phyloP scores from a whole-genome alignment of 2,329 filamentous ascomycete genomes.

The Eutypella sp. region DNA sequence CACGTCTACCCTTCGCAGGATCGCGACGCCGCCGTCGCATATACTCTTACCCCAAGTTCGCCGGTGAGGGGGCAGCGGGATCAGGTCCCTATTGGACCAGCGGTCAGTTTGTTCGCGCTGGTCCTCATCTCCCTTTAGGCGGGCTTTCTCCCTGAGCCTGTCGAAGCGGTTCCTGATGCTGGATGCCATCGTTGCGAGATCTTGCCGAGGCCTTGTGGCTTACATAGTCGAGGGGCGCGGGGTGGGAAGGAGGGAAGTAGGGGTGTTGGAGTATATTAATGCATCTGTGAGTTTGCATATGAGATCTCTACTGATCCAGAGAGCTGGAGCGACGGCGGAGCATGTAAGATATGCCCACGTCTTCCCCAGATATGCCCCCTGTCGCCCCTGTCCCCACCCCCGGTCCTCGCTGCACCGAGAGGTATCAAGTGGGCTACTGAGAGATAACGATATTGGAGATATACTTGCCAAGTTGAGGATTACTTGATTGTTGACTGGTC shows the following conservation, averaged over 20 bases:
- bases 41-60: constrained; percentile 37
- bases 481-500: too few relatives aligned
- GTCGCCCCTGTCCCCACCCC: too few relatives aligned
- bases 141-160: constrained; percentile 25
- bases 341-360: too few relatives aligned
- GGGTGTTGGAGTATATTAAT: neutral
- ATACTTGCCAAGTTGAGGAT: too few relatives aligned
- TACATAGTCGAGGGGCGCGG: neutral
- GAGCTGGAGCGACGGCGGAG: too few relatives aligned
- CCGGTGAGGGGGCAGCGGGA: constrained; percentile 35
- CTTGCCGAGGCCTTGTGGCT: neutral
- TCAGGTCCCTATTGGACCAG: constrained; percentile 44
- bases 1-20: neutral
- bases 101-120: constrained; percentile 41
- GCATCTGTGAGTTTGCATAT: neutral
- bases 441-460: too few relatives aligned
- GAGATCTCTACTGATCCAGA: too few relatives aligned
- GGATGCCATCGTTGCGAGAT: neutral
- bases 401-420: too few relatives aligned
- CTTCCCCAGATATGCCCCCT: too few relatives aligned
- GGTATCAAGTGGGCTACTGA: too few relatives aligned
- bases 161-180: constrained; percentile 3
- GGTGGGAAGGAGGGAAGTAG: too few relatives aligned
- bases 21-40: neutral
- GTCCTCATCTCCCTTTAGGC: constrained; percentile 33